Conservation (phyloP, 805 yeast species). For the Debaryomyces prosopidis region DNA sequence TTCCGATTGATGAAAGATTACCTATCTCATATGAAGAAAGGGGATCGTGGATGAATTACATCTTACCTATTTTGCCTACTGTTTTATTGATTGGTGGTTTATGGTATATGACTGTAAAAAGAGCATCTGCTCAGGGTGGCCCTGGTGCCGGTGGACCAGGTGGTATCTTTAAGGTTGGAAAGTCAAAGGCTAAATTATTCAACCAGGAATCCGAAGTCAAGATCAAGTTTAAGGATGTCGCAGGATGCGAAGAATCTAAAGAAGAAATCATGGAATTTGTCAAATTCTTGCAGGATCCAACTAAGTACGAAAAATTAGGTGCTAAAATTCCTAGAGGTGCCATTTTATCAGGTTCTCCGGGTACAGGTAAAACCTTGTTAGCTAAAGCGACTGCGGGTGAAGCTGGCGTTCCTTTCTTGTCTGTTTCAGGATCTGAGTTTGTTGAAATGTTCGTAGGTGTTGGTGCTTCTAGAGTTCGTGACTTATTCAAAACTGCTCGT, state of each 20-base stretch:
- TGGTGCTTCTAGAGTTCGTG: conserved; percentile 94
- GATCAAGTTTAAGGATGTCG: conserved; percentile 83
- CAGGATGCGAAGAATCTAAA: conserved; percentile 93
- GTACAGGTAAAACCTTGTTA: conserved; percentile 91
- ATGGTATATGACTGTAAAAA: conserved; percentile 58
- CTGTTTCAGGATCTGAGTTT: conserved; percentile 92
- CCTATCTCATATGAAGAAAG: conserved; percentile 77
- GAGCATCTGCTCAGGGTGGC: conserved; percentile 50
- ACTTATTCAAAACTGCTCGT: conserved; percentile 85
- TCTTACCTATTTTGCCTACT: conserved; percentile 79
- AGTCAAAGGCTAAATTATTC: conserved; percentile 76
- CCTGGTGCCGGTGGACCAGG: conserved; percentile 36
- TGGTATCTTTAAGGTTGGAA: conserved; percentile 76
- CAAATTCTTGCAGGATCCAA: conserved; percentile 80
- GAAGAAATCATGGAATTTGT: conserved; percentile 96
- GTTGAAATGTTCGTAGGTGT: conserved; percentile 98
- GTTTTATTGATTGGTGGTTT: conserved; percentile 77
- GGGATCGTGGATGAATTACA: conserved; percentile 59
- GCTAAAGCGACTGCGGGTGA: conserved; percentile 98
- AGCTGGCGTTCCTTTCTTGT: conserved; percentile 89
- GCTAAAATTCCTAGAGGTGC: conserved; percentile 97
- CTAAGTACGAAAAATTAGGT: conserved; percentile 81
- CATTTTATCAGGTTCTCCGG: conserved; percentile 91
- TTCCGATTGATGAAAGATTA: conserved; percentile 68
- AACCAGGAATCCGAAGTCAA: conserved; percentile 83